Evolutionary conservation across 2,329 filamentous ascomycete species (phyloP).

Genomic region (Stemphylium beticola): DNA sequence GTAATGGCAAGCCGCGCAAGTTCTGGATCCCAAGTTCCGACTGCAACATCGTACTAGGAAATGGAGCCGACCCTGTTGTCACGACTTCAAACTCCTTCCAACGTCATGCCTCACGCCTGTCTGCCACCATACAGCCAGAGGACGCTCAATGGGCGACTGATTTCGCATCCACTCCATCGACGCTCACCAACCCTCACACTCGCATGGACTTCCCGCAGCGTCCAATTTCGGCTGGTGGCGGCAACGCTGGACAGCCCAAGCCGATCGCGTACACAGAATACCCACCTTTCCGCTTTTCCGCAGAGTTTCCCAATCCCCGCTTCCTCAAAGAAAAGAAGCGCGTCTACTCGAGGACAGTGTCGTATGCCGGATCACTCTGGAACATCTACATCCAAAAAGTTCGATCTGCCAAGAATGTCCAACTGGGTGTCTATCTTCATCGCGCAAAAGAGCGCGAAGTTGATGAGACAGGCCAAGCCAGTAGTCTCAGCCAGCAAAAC

Average conservation of each 20-base stretch:
- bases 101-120: conserved; percentile 55
- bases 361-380: conserved; percentile 65
- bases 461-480: conserved; percentile 51
- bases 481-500: conserved; percentile 46
- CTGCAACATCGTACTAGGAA: conserved; percentile 63
- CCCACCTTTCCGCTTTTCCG: conserved; percentile 65
- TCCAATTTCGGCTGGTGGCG: conserved; percentile 45
- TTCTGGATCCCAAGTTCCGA: conserved; percentile 64
- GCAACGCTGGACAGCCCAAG: conserved; percentile 45
- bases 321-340: conserved; percentile 65
- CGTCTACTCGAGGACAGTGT: conserved; percentile 64
- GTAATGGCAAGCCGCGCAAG: conserved; percentile 60
- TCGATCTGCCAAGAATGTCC: conserved; percentile 60
- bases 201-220: conserved; percentile 35
- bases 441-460: conserved; percentile 63
- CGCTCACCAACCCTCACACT: conserved; percentile 44
- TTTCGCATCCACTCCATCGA: conserved; percentile 57
- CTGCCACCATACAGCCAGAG: conserved; percentile 59
- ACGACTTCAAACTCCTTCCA: conserved; percentile 55
- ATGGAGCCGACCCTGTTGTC: conserved; percentile 59
- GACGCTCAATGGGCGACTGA: conserved; percentile 64
- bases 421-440: conserved; percentile 65
- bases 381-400: conserved; percentile 69
- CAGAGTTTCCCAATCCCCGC: conserved; percentile 63
- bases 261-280: conserved; percentile 60